Conservation (phyloP, 1,139 yeast genomes). For the Taphrina communis region DNA sequence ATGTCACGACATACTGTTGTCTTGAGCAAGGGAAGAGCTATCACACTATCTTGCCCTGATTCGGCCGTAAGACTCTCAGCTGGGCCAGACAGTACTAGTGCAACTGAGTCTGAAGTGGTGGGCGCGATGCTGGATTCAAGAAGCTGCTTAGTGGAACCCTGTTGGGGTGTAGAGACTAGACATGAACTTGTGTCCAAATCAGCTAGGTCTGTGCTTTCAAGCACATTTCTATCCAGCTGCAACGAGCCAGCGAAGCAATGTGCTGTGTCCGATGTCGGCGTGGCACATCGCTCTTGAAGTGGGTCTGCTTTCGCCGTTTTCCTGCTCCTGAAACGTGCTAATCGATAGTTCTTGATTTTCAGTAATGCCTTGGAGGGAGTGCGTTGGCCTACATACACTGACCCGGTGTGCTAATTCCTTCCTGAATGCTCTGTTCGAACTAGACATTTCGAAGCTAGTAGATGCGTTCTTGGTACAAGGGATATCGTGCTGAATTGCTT, state of each 20-base stretch:
- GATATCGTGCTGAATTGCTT: too few relatives aligned
- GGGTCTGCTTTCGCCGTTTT: not conserved
- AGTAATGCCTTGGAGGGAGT: not conserved
- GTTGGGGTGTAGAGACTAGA: not conserved
- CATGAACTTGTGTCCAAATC: not conserved
- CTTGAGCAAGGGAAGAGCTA: slow-evolving; percentile 11
- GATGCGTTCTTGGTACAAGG: not conserved
- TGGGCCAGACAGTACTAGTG: too few relatives aligned
- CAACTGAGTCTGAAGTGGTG: not conserved
- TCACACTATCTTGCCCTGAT: not conserved
- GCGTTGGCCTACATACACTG: not conserved
- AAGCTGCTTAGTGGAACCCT: not conserved
- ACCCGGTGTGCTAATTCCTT: slow-evolving; percentile 4
- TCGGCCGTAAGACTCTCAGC: too few relatives aligned
- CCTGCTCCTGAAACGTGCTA: not conserved
- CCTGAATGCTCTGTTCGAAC: not conserved
- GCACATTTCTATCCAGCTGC: not conserved
- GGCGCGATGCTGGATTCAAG: not conserved
- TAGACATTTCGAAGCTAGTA: not conserved
- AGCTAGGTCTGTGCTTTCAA: not conserved
- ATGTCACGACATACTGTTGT: not conserved
- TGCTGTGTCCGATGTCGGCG: not conserved
- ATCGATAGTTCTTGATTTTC: slow-evolving; percentile 1
- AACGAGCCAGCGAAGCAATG: not conserved
- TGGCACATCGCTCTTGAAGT: not conserved